Base-by-base conservation (phyloP, 129 eudicot genomes). In the Centella asiatica region DNA sequence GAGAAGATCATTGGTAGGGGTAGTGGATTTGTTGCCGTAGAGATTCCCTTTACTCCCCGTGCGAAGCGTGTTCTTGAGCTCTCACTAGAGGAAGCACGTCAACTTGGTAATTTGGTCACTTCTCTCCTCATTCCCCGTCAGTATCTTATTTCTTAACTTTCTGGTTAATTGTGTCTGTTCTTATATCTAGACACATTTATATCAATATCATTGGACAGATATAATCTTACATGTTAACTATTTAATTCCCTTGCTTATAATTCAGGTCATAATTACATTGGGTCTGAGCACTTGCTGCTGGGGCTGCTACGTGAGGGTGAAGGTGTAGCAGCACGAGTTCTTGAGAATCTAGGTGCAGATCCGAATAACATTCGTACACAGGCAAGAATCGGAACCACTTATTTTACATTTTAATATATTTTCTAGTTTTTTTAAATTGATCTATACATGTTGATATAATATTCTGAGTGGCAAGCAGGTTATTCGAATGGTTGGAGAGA, bases 301-400 rank as follows among this genome's bases (percentile, higher is more conserved):
- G 97, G 97, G 47, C 80, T 88, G 79, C 90, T 88, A 56, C 90
- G 97, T 53, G 94, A 88, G 81, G 97, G 94, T 75, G 97, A 88
- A 60, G 97, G 97, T 45, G 97, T 88, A 28, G 97, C 97, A 58
- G 97, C 94, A 45, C 94, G 97, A 69, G 94, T 88, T 58, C 82
- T 88, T 34, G 97, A 82, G 66, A 88, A 82, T 44, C 64, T 88
- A 70, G 97, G 97, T 46, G 97, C 90, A 34, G 94, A 88, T 66
- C 83, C 97, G 0, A 80, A 81, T 60, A 88, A 88, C 71, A 88
- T 88, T 22, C 83, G 97, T 7, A 80, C 94, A 64, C 97, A 88
- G 87, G 96, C 76, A 61, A 74, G 74, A 48, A 54, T 18, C 23
- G 40, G 28, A 18, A 9, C 40, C 36, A 6, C 19, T 15, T 46